Evolutionary conservation across 2,329 filamentous ascomycete species (phyloP).

Genomic region (Neonectria ditissima): DNA sequence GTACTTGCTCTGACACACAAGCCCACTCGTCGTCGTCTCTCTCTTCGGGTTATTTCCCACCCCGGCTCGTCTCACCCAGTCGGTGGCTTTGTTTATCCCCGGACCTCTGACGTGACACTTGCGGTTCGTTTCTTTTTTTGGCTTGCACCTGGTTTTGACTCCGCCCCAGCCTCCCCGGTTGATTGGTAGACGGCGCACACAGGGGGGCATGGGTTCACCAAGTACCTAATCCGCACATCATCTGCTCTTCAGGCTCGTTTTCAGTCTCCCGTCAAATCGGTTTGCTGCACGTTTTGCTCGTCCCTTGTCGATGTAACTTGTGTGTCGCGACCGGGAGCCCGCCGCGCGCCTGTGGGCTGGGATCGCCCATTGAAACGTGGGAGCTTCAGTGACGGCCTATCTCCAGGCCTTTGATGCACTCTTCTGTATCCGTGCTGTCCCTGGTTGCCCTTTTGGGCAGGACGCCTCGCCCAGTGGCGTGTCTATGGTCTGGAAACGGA

Average conservation of each 20-base stretch:
- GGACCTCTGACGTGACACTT: slow-evolving; percentile 40
- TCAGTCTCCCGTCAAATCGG: slow-evolving; percentile 42
- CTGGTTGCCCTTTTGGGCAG: slow-evolving; percentile 13
- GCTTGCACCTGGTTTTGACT: slow-evolving; percentile 41
- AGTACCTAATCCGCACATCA: slow-evolving; percentile 39
- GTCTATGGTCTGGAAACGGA: slow-evolving; percentile 11
- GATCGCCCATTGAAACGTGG: slow-evolving; percentile 42
- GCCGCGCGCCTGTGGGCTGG: slow-evolving; percentile 29
- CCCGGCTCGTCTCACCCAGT: slow-evolving; percentile 21
- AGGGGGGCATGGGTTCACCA: slow-evolving; percentile 29
- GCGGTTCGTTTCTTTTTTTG: slow-evolving; percentile 37
- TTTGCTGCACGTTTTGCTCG: slow-evolving; percentile 43
- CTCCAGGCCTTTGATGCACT: slow-evolving; percentile 4
- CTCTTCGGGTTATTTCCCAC: slow-evolving; percentile 28
- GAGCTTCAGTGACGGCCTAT: slow-evolving; percentile 13
- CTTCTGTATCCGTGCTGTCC: slow-evolving; percentile 11
- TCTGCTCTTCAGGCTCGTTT: slow-evolving; percentile 30
- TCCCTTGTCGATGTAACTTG: slow-evolving; percentile 24
- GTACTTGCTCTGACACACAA: not conserved
- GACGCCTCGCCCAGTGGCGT: slow-evolving; percentile 1
- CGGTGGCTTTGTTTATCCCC: slow-evolving; percentile 18
- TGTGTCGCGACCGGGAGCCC: slow-evolving; percentile 32
- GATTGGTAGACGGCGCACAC: slow-evolving; percentile 45
- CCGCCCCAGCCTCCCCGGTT: slow-evolving; percentile 35
- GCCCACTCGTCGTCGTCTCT: not conserved